Base-by-base conservation (phyloP, 306 rosid genomes). In the Prinsepia uniflora region DNA sequence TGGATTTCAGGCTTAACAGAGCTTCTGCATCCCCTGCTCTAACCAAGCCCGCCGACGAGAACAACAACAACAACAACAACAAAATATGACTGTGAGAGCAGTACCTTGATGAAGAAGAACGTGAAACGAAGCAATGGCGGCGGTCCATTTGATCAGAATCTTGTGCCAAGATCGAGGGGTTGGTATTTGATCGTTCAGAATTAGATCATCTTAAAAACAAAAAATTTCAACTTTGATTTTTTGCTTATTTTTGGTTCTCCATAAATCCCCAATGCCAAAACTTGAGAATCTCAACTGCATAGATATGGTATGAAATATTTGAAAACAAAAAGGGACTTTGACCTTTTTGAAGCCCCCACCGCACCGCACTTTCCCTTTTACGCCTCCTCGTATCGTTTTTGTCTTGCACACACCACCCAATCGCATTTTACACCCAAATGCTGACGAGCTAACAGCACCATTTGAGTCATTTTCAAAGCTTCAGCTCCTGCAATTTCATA, bases 1-100 rank as follows among this genome's bases (percentile, higher is more conserved):
- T 70, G 8, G 90, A 81, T 78, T 91, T 89, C 17, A 94, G 80
- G 0, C 82, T 70, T 5, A 91, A 20, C 6, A 94, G 91, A 48
- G 95, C 74, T 58, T 78, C 78, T 0, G 81, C 86, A 49, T 93
- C 98, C 8, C 81, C 85, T 59, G 90, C 84, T 46, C 54, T 61
- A 71, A 68, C 83, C 73, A 9, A 52, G 45, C 62, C 48, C 59
- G 68, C 10, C 42, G 30, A 48, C 64, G 3, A 81, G 59, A 6
- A 79, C 34, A 76, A 60, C 22, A 43, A 80, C 61, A n/a, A 73
- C 5, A 65, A 47, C 67, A 39, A 66, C 1, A 70, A 67, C 40
- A 57, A 57, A 24, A 30, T 54, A 73, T 40, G 22, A 70, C 22
- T 6, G 24, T 34, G 45, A 40, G 44, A 62, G 71, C 45, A 67